Evolutionary conservation across 2,329 filamentous ascomycete species (phyloP), one percentile per base, ranked within the genome.

Genomic region (Paracoccidioides lutzii): DNA sequence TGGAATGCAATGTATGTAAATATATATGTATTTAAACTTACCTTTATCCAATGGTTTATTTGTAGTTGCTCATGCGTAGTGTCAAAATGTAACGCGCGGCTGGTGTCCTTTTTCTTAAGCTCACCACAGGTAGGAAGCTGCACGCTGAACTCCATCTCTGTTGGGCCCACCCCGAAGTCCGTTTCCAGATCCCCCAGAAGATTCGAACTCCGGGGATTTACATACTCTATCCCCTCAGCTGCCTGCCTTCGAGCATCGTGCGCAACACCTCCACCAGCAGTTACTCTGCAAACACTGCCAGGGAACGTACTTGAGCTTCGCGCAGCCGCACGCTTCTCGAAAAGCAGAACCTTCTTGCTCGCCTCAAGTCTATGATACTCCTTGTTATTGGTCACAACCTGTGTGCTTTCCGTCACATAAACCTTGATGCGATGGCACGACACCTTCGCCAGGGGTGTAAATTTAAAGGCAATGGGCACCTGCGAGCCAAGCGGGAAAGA

Each of bases 21-120:
- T 8, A 52, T 8, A 52, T 28, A 8, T 2, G 35, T 6, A 37
- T 3, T 37, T 37, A 58, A 51, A 65, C 78, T 60, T 74, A 89
- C 88, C 81, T 95, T 95, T 70, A 96, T 95, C 90, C 90, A 95
- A 68, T 96, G 90, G 67, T 88, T 89, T 54, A 96, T 90, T 64
- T 93, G 88, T 53, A 95, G 91, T 60, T 94, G 94, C 66, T 89
- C 87, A 77, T 91, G 95, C 56, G 89, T 95, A 55, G 89, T 95
- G 67, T 95, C 90, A 54, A 91, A 91, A 67, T 95, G 86, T 57
- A 96, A 73, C 58, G 57, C 81, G 78, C 32, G 70, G 66, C 59
- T 78, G 77, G n/a, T 14, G 65, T 90, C 84, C 64, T 84, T 86
- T 28, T 86, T 82, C 62, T 75, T 79, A 85, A 94, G 90, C 66